phyloP scores from a whole-genome alignment of 1,284 basidiomycete species.

The Takashimella tepidaria region DNA sequence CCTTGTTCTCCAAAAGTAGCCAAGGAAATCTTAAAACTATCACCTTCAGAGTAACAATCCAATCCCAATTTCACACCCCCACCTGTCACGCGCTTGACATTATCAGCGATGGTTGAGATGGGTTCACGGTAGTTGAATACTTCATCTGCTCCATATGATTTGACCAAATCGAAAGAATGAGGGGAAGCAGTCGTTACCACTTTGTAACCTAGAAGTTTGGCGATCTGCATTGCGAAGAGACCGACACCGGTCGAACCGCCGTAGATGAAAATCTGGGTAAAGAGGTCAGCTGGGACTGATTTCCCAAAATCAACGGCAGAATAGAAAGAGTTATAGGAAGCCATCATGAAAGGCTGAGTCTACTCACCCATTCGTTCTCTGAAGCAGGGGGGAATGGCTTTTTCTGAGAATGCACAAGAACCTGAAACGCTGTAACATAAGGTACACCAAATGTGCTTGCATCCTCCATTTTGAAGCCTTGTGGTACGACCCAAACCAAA shows the following conservation, averaged over 20 bases:
- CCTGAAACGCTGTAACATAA: conserved; percentile 45
- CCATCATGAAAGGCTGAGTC: no score
- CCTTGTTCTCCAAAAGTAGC: conserved; percentile 7
- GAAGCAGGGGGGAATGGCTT: conserved; percentile 6
- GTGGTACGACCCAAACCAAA: conserved; percentile 25
- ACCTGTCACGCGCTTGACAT: conserved; percentile 17
- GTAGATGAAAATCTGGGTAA: conserved; percentile 48
- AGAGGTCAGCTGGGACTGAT: no score
- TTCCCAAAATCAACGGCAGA: no score
- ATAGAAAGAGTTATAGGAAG: no score
- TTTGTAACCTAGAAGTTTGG: conserved; percentile 48
- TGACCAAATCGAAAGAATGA: conserved; percentile 47
- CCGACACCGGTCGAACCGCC: conserved; percentile 51
- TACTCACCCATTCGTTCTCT: conserved; percentile 27
- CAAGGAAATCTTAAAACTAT: conserved; percentile 9
- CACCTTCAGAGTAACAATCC: conserved; percentile 13
- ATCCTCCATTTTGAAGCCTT: conserved; percentile 34
- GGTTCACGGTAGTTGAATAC: conserved; percentile 42
- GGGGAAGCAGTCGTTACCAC: conserved; percentile 50
- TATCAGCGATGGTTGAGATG: conserved; percentile 1
- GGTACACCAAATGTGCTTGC: conserved; percentile 49
- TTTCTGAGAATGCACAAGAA: conserved; percentile 35
- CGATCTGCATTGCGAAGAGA: conserved; percentile 51
- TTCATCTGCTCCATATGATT: conserved; percentile 49
- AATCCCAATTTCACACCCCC: conserved; percentile 13